Base-by-base conservation (phyloP, 202 grass and related monocot species). In the Cymbopogon flexuosus region DNA sequence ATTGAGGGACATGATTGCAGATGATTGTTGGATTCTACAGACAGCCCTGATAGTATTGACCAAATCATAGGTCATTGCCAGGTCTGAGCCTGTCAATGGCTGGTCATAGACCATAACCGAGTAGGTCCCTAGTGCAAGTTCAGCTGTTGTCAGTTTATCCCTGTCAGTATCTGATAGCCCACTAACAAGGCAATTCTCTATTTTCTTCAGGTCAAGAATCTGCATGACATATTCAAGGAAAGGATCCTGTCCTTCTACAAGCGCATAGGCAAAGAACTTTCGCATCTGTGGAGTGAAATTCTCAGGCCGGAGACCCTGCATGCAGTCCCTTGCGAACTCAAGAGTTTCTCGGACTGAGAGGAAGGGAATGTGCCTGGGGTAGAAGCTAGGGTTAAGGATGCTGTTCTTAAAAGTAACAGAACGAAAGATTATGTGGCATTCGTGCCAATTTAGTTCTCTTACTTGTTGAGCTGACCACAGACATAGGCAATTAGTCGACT, bases 191-290 rank as follows among this genome's bases (percentile, higher is more conserved):
- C 21, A 52, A 31, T 82, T 70, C 31, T 82, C 69, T 73, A 82
- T 62, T 65, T 73, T 82, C 80, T 82, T 82, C 41, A 74, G 70
- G 69, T 82, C 80, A 51, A 82, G 80, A 19, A 82, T 82, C 42
- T 82, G 58, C 70, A 82, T 37, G 43, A 82, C 70, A 64, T 65
- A 82, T 64, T 82, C 69, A 22, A 82, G 57, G 80, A 82, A 82
- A 36, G 80, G 80, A 52, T 82, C 80, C 29, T 82, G 80, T 16
- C 80, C 69, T 82, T 82, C 80, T 30, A 82, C 69, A 64, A 82
- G 80, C 1, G 69, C 80, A 52, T 82, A 73, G 9, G 80, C 68
- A 15, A 82, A 82, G 56, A 82, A 82, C 22, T 82, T 82, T 29
- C 80, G 51, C 80, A 73, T 82, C 58, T 82, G 80, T 12, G 69